Conservation (phyloP, 116 monocot genomes). For the Thalassia testudinum region DNA sequence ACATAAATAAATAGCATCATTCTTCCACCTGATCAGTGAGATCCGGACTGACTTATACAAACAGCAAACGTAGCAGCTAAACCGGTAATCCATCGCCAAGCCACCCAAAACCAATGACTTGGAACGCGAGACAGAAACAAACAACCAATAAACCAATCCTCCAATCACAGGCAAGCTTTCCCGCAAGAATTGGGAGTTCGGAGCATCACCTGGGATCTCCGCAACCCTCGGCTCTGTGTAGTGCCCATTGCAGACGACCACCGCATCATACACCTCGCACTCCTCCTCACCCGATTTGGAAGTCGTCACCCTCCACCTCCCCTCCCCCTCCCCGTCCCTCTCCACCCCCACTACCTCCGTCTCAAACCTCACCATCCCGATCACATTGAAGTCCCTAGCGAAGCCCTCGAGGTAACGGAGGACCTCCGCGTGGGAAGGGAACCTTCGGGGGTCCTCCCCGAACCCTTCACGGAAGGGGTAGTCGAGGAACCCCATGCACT, state of each 20-base stretch:
- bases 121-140: no score
- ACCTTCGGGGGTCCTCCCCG: conserved; percentile 28
- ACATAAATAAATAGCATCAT: no score
- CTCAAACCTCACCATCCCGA: conserved; percentile 26
- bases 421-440: conserved; percentile 62
- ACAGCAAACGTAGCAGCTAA: no score
- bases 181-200: no score
- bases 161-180: no score
- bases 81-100: no score
- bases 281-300: conserved; percentile 13
- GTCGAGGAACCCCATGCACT: conserved; percentile 81
- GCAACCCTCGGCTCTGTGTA: conserved; percentile 58
- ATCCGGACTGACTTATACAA: no score
- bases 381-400: conserved; percentile 32
- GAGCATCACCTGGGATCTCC: conserved; percentile 51
- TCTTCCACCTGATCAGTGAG: no score
- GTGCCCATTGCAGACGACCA: conserved; percentile 74
- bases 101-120: no score
- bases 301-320: conserved; percentile 34
- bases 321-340: conserved; percentile 21
- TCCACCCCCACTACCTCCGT: conserved; percentile 53
- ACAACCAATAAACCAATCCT: no score
- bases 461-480: conserved; percentile 39
- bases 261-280: conserved; percentile 55
- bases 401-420: conserved; percentile 60